A percentile compares a stretch with the other conserved stretches of the same genome.
Conservation (phyloP, 306 rosid species). For the Rosa chinensis region DNA sequence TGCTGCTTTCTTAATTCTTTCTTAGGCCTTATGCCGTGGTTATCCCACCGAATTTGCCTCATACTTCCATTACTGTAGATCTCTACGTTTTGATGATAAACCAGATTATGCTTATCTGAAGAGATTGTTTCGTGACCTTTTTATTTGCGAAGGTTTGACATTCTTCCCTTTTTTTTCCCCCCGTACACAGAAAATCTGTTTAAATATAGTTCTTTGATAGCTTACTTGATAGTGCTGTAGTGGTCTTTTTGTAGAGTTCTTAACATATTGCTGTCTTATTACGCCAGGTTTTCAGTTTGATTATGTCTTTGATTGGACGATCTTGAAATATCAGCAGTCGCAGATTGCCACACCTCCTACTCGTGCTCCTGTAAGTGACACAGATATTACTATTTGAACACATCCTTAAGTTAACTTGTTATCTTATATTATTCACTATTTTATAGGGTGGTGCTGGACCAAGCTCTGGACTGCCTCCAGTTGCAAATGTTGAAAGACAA, state of each 20-base stretch:
- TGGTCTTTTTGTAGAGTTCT: not conserved
- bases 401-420: no score
- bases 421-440: slow-evolving; percentile 24
- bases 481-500: slow-evolving; percentile 70
- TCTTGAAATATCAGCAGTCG: slow-evolving; percentile 94
- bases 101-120: slow-evolving; percentile 96
- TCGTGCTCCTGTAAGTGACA: slow-evolving; percentile 65
- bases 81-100: slow-evolving; percentile 93
- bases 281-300: slow-evolving; percentile 95
- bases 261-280: slow-evolving; percentile 18
- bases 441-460: slow-evolving; percentile 93
- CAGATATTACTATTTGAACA: slow-evolving; percentile 21
- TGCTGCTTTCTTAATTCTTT: no score
- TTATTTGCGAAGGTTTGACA: no score
- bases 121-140: no score
- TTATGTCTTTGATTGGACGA: slow-evolving; percentile 98
- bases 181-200: no score
- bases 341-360: slow-evolving; percentile 66
- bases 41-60: slow-evolving; percentile 97
- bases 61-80: slow-evolving; percentile 94
- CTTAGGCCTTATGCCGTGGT: slow-evolving; percentile 84
- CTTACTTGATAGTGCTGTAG: slow-evolving; percentile 19
- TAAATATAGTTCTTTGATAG: no score
- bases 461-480: slow-evolving; percentile 81
- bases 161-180: no score